A percentile compares a stretch with the other conserved stretches of the same genome.
phyloP scores from a whole-genome alignment of 257 asterid genomes.

The Primulina huaijiensis region DNA sequence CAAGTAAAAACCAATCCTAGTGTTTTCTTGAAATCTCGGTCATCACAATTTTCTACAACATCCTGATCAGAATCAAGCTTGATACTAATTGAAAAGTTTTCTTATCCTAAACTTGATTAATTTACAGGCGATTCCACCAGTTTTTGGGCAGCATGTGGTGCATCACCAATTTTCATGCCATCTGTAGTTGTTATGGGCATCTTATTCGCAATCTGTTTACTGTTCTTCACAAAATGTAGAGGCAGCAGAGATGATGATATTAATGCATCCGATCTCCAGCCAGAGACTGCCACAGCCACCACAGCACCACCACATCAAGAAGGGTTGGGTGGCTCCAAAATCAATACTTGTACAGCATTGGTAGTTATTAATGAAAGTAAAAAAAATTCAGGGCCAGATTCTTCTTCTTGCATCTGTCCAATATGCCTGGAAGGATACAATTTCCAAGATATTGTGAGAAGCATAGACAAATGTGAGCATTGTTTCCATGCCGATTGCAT shows the following conservation, averaged over 20 bases:
- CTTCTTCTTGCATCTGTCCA: slow-evolving; percentile 11
- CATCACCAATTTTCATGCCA: slow-evolving; percentile 18
- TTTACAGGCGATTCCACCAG: slow-evolving; percentile 15
- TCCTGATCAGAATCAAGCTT: background rate
- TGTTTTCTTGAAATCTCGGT: background rate
- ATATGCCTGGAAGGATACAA: slow-evolving; percentile 28
- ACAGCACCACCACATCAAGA: slow-evolving; percentile 1
- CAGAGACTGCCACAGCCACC: slow-evolving; percentile 5
- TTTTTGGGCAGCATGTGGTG: slow-evolving; percentile 14
- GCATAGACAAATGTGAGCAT: slow-evolving; percentile 30
- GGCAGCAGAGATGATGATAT: background rate
- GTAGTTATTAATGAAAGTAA: slow-evolving; percentile 22
- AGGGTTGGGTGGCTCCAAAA: slow-evolving; percentile 15
- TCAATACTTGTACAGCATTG: slow-evolving; percentile 19
- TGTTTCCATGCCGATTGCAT: slow-evolving; percentile 32
- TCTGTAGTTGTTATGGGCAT: slow-evolving; percentile 12
- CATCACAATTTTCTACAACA: background rate
- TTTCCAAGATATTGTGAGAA: slow-evolving; percentile 18
- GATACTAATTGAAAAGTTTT: background rate
- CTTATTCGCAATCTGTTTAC: slow-evolving; percentile 7
- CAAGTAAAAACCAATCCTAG: slow-evolving; percentile 3
- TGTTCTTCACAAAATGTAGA: slow-evolving; percentile 2
- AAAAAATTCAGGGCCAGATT: slow-evolving; percentile 17
- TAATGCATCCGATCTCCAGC: background rate
- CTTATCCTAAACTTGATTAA: background rate